A percentile compares a stretch with the other conserved stretches of the same genome.
Evolutionary conservation across 495 filamentous ascomycete genomes (phyloP).

Genomic region (Jackrogersella minutella): DNA sequence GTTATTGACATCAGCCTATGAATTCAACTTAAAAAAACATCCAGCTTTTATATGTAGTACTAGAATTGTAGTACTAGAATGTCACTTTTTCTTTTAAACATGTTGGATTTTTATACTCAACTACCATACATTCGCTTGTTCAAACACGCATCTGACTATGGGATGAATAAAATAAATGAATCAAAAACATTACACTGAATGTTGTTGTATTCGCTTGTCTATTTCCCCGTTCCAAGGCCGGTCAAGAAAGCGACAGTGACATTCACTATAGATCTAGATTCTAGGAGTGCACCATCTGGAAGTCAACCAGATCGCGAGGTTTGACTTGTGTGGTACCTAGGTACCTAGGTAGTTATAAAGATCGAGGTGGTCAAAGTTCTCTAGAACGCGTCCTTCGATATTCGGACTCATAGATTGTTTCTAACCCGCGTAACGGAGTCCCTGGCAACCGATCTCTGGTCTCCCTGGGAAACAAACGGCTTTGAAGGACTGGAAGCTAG

Average conservation of each 20-base stretch:
- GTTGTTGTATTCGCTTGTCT: constrained; percentile 21
- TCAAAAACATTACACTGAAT: background rate
- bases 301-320: background rate
- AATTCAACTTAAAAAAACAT: too few relatives aligned
- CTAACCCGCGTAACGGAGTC: background rate
- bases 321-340: too few relatives aligned
- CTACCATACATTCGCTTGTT: constrained; percentile 12
- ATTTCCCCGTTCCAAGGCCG: background rate
- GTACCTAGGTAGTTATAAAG: too few relatives aligned
- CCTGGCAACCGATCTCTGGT: background rate
- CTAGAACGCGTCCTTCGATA: too few relatives aligned
- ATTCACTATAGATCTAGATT: constrained; percentile 11
- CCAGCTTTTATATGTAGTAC: too few relatives aligned
- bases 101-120: background rate
- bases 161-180: constrained; percentile 28
- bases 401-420: background rate
- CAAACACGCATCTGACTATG: constrained; percentile 8
- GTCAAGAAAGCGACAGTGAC: too few relatives aligned
- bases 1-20: constrained; percentile 38
- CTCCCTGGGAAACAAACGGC: background rate
- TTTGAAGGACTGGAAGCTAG: too few relatives aligned
- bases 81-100: background rate
- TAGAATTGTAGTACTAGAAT: too few relatives aligned
- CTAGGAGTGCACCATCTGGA: too few relatives aligned
- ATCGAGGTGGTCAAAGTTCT: too few relatives aligned